Evolutionary conservation across 2,329 filamentous ascomycete genomes (phyloP).

Genomic region (Exutisphaerella laricina): DNA sequence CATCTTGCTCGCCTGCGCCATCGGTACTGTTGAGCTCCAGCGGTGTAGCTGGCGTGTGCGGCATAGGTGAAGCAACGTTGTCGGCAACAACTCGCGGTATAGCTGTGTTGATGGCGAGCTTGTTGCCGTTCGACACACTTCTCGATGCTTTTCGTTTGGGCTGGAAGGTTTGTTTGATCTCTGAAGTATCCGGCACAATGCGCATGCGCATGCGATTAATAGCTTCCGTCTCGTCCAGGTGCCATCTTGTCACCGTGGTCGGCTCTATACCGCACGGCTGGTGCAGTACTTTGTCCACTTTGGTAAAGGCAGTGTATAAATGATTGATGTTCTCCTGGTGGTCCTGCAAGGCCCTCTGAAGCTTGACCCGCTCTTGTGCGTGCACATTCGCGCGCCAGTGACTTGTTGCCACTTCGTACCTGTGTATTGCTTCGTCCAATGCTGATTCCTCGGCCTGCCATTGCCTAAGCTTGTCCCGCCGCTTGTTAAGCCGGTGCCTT

Average conservation of each 20-base stretch:
- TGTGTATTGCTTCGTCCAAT: slow-evolving; percentile 65
- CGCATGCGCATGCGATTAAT: slow-evolving; percentile 91
- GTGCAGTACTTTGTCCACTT: slow-evolving; percentile 70
- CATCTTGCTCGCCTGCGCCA: slow-evolving; percentile 18
- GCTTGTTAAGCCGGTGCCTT: slow-evolving; percentile 62
- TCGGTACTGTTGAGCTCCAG: slow-evolving; percentile 9
- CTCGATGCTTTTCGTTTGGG: slow-evolving; percentile 70
- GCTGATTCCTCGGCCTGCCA: slow-evolving; percentile 69
- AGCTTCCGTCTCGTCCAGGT: slow-evolving; percentile 90
- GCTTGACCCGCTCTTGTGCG: slow-evolving; percentile 83
- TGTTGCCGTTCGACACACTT: slow-evolving; percentile 35
- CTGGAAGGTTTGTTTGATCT: slow-evolving; percentile 67
- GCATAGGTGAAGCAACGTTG: slow-evolving; percentile 20
- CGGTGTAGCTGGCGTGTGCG: slow-evolving; percentile 9
- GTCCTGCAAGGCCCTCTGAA: slow-evolving; percentile 83
- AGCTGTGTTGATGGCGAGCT: slow-evolving; percentile 29
- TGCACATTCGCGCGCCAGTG: slow-evolving; percentile 97
- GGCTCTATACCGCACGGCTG: slow-evolving; percentile 78
- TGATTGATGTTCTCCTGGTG: slow-evolving; percentile 85
- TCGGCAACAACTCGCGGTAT: slow-evolving; percentile 28
- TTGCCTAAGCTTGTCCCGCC: slow-evolving; percentile 73
- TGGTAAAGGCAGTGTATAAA: slow-evolving; percentile 67
- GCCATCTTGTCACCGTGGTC: slow-evolving; percentile 68
- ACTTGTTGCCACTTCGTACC: slow-evolving; percentile 80
- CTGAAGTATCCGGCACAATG: slow-evolving; percentile 69